Evolutionary conservation across 257 asterid genomes (phyloP).

Genomic region (Nicotiana tomentosiformis): DNA sequence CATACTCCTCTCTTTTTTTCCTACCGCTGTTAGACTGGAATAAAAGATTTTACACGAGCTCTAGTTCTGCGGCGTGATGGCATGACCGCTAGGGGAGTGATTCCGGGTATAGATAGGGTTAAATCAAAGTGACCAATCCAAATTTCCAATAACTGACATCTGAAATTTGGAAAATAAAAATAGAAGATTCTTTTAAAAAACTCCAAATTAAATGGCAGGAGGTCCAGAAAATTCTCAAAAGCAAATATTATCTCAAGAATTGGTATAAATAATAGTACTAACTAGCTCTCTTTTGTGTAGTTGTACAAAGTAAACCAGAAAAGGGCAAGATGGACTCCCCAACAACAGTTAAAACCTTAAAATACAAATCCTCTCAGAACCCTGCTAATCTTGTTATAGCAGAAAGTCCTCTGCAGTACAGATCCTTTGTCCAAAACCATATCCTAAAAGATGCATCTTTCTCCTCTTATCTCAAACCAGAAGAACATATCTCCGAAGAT

Average conservation of each 20-base stretch:
- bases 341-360: slow-evolving; percentile 28
- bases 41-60: too few species aligned
- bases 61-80: too few species aligned
- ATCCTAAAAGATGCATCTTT: slow-evolving; percentile 40
- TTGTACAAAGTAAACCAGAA: background rate
- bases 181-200: too few species aligned
- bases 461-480: slow-evolving; percentile 43
- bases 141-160: too few species aligned
- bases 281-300: background rate
- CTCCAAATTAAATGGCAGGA: background rate
- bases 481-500: slow-evolving; percentile 28
- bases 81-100: too few species aligned
- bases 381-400: slow-evolving; percentile 32
- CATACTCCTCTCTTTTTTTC: too few species aligned
- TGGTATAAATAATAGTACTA: slow-evolving; percentile 1
- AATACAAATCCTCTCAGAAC: slow-evolving; percentile 42
- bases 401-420: slow-evolving; percentile 42
- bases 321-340: slow-evolving; percentile 41
- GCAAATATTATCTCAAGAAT: background rate
- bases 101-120: too few species aligned
- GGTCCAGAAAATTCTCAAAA: background rate
- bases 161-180: too few species aligned
- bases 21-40: too few species aligned
- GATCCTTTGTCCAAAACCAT: slow-evolving; percentile 23
- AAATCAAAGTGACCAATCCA: too few species aligned